Percentiles rank a stretch among this genome's conserved stretches.
phyloP scores from a whole-genome alignment of 1,284 basidiomycete genomes.

The Microbotryomycetes sp. region DNA sequence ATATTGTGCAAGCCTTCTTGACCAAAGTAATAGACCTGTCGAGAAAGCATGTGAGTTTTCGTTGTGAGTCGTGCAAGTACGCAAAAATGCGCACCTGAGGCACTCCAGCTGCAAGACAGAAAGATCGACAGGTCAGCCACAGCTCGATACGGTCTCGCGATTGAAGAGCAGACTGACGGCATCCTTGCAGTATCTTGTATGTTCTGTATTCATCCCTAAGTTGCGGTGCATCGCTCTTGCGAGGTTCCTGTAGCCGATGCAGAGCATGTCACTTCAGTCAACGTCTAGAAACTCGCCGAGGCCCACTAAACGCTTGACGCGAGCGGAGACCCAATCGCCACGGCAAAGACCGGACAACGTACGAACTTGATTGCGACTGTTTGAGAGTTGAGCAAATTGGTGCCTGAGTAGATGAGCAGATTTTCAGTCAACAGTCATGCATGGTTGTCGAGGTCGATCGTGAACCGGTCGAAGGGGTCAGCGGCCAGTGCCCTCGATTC shows the following conservation, averaged over 20 bases:
- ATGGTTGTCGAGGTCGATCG: too few species aligned
- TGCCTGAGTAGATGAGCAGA: conserved; percentile 55
- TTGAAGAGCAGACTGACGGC: conserved; percentile 56
- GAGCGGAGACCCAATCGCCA: neutral
- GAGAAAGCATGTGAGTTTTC: conserved; percentile 54
- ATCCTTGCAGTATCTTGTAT: conserved; percentile 89
- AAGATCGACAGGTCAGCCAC: too few species aligned
- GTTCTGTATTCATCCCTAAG: conserved; percentile 93
- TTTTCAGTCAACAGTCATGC: too few species aligned
- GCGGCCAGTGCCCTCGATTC: too few species aligned
- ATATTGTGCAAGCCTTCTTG: conserved; percentile 97
- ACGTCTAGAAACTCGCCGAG: neutral
- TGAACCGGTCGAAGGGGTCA: too few species aligned
- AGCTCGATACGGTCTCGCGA: neutral
- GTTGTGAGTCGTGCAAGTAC: conserved; percentile 45
- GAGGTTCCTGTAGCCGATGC: conserved; percentile 61
- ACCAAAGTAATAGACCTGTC: conserved; percentile 95
- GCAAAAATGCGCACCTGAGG: conserved; percentile 9
- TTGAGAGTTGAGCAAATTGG: conserved; percentile 89
- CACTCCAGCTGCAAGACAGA: conserved; percentile 25
- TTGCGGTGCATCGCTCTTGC: conserved; percentile 94
- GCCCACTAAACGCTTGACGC: neutral
- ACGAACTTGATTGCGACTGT: conserved; percentile 98
- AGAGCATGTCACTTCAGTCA: neutral
- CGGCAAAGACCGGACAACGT: conserved; percentile 44